A percentile compares a stretch with the other conserved stretches of the same genome.
phyloP scores from a whole-genome alignment of 2,329 filamentous ascomycete genomes.

The Botryosphaeria dothidea region DNA sequence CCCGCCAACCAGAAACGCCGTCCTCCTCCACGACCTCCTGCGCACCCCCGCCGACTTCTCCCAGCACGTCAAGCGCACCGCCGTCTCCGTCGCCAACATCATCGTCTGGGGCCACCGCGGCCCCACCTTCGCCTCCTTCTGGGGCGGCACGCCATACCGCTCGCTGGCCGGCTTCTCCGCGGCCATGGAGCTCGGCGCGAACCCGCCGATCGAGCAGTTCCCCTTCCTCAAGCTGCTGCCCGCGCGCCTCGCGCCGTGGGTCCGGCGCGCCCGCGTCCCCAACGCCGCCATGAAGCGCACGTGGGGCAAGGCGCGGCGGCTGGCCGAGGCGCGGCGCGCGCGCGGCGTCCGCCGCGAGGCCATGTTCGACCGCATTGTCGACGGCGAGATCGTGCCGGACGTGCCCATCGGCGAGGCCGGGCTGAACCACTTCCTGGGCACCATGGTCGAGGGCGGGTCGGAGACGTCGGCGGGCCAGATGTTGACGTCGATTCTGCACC shows the following conservation, averaged over 20 bases:
- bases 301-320: constrained; percentile 21
- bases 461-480: constrained; percentile 40
- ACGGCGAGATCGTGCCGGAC: constrained; percentile 21
- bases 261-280: constrained; percentile 22
- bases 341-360: constrained; percentile 20
- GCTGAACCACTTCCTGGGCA: constrained; percentile 40
- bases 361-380: constrained; percentile 20
- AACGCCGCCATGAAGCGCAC: constrained; percentile 21
- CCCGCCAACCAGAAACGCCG: constrained; percentile 16
- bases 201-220: constrained; percentile 50
- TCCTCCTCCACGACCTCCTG: constrained; percentile 22
- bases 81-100: constrained; percentile 48
- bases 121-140: constrained; percentile 25
- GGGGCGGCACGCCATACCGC: constrained; percentile 37
- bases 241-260: constrained; percentile 24
- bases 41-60: constrained; percentile 36
- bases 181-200: constrained; percentile 48
- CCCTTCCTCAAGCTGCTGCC: constrained; percentile 45
- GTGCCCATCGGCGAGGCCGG: constrained; percentile 21
- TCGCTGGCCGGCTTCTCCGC: constrained; percentile 44
- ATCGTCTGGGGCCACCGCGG: constrained; percentile 28
- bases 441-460: constrained; percentile 38
- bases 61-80: constrained; percentile 49
- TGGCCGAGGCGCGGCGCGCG: constrained; percentile 19
- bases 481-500: constrained; percentile 35